Evolutionary conservation across 2,329 filamentous ascomycete genomes (phyloP).

Genomic region (Dryadomyces sulphureus): DNA sequence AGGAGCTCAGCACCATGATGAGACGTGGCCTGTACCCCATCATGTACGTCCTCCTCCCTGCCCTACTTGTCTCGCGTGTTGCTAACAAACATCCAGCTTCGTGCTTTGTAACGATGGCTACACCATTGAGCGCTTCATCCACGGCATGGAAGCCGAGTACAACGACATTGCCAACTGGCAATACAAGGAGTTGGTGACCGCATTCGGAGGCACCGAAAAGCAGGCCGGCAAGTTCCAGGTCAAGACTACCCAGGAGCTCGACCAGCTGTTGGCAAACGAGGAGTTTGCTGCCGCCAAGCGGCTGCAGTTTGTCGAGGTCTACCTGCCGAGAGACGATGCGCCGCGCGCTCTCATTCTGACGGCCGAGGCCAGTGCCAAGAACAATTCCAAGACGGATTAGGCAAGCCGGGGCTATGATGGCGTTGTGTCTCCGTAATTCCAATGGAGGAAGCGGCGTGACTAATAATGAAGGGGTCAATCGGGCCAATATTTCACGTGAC

Average conservation of each 20-base stretch:
- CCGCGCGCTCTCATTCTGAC: constrained; percentile 55
- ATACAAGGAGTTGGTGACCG: constrained; percentile 24
- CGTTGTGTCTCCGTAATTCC: not conserved
- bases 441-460: not conserved
- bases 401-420: not conserved
- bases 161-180: constrained; percentile 71
- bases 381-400: constrained; percentile 37
- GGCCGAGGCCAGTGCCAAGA: constrained; percentile 54
- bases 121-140: constrained; percentile 80
- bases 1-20: constrained; percentile 76
- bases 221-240: constrained; percentile 11
- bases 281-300: constrained; percentile 28
- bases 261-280: constrained; percentile 9
- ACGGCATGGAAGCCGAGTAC: constrained; percentile 65
- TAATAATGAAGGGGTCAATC: not conserved
- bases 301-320: constrained; percentile 64
- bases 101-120: constrained; percentile 80
- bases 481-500: not conserved
- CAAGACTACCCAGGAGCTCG: constrained; percentile 9
- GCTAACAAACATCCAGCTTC: constrained; percentile 34
- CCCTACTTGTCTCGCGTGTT: too few relatives aligned
- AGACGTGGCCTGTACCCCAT: constrained; percentile 60
- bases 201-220: constrained; percentile 10
- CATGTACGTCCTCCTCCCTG: constrained; percentile 35
- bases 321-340: constrained; percentile 68